A percentile compares a stretch with the other conserved stretches of the same genome.
phyloP scores from a whole-genome alignment of 2,329 filamentous ascomycete species.

The Fusarium sp. region DNA sequence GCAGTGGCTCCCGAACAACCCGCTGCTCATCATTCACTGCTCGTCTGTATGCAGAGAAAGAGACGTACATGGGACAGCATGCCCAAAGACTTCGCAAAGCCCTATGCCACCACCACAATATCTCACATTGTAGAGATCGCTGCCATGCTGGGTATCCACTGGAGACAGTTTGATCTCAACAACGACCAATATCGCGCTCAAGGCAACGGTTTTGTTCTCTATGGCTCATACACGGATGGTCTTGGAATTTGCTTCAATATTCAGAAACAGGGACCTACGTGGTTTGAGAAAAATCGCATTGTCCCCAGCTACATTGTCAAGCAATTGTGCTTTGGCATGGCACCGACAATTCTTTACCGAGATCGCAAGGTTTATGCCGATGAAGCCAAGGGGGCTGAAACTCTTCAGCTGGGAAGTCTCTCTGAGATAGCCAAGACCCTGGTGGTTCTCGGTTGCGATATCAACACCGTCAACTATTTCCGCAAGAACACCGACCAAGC shows the following conservation, averaged over 20 bases:
- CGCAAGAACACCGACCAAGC: slow-evolving; percentile 31
- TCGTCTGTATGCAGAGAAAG: slow-evolving; percentile 42
- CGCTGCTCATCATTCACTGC: slow-evolving; percentile 24
- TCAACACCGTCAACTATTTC: slow-evolving; percentile 50
- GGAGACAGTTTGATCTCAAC: slow-evolving; percentile 55
- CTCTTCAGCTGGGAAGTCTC: slow-evolving; percentile 50
- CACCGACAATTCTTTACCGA: slow-evolving; percentile 53
- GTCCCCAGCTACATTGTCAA: slow-evolving; percentile 54
- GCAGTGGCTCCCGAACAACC: neutral
- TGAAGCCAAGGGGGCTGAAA: slow-evolving; percentile 35
- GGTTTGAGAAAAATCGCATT: slow-evolving; percentile 52
- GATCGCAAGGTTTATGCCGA: slow-evolving; percentile 41
- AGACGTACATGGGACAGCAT: slow-evolving; percentile 41
- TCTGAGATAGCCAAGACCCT: slow-evolving; percentile 53
- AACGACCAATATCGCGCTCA: slow-evolving; percentile 53
- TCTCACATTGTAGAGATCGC: slow-evolving; percentile 53
- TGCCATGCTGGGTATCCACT: slow-evolving; percentile 54
- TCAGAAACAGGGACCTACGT: slow-evolving; percentile 51
- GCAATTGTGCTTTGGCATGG: slow-evolving; percentile 55
- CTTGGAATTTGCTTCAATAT: slow-evolving; percentile 57
- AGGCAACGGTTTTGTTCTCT: slow-evolving; percentile 53
- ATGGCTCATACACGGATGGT: slow-evolving; percentile 48
- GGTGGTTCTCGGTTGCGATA: slow-evolving; percentile 54
- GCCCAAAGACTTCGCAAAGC: slow-evolving; percentile 41
- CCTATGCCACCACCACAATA: slow-evolving; percentile 53